Evolutionary conservation across 257 asterid genomes (phyloP), one percentile per base, ranked within the genome.

Genomic region (Plantago ovata): DNA sequence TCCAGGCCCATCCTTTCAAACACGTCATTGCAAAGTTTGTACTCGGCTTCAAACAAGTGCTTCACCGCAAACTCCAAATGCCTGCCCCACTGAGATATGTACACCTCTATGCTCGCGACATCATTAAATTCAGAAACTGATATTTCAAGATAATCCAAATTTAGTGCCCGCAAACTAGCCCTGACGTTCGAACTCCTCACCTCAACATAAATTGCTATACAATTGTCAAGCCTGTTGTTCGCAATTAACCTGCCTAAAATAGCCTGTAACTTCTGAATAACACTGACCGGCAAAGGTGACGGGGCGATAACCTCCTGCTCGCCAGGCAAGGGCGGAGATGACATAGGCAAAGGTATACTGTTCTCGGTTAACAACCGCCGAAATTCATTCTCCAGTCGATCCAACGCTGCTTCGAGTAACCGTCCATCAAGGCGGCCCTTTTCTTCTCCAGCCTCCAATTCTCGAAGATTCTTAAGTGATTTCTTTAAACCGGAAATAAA

Each of bases 11-110:
- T 76, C 65, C 71, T 81, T 69, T 87, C 95, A 59, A 91, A 90
- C 49, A 90, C 91, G 9, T 84, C 95, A 23, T 75, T 83, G 45
- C 96, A 85, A 10, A 85, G 80, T 61, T 81, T 83, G 63, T 79
- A 85, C 79, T 91, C 96, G 0, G 87, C 88, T 72, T 91, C 95
- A 62, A 91, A 86, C 23, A 91, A 74, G 58, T 87, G 94, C 74
- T 85, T 91, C 75, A 87, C 87, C 0, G 92, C 94, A 58, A 91
- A 87, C 63, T 87, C 96, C 76, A 91, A 69, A 75, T 91, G 95
- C 77, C 72, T 74, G 13, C 95, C 94, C 98, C 98, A 91, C 48
- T 77, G 78, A 65, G 84, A 61, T 53, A 91, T 87, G 47, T 79
- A 78, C 13, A 71, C 77, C 72, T 90, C 95, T 43, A 90, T 81